Evolutionary conservation across 768 basidiomycete species (phyloP).

Genomic region (Panus rudis): DNA sequence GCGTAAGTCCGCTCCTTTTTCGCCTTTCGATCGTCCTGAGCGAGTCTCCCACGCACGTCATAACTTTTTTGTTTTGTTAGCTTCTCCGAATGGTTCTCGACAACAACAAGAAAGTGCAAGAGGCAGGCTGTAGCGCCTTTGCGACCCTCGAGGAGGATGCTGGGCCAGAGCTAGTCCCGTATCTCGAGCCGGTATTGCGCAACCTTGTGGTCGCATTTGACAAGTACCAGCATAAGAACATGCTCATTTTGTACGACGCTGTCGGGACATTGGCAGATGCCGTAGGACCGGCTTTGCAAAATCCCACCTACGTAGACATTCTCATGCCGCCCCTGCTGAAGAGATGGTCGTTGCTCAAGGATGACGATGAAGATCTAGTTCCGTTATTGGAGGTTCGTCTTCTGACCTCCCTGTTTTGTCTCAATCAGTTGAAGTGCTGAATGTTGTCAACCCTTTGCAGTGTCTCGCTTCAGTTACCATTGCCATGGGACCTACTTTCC

Average conservation of each 20-base stretch:
- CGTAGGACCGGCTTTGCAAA: conserved; percentile 82
- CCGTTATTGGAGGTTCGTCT: conserved; percentile 84
- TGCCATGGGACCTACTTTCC: conserved; percentile 85
- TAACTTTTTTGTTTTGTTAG: conserved; percentile 33
- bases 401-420: neutral
- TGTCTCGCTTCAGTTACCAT: conserved; percentile 97
- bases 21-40: too few species aligned
- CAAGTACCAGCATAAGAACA: conserved; percentile 99
- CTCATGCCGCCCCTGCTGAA: conserved; percentile 91
- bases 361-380: conserved; percentile 89
- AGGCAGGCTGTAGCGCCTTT: conserved; percentile 98
- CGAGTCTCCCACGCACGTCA: too few species aligned
- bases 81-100: conserved; percentile 96
- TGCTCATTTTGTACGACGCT: conserved; percentile 98
- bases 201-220: conserved; percentile 95
- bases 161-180: conserved; percentile 81
- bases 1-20: conserved; percentile 48
- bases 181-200: conserved; percentile 88
- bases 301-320: conserved; percentile 84
- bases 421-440: neutral
- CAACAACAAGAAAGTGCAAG: conserved; percentile 98
- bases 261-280: conserved; percentile 97
- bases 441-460: conserved; percentile 33
- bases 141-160: conserved; percentile 99
- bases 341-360: conserved; percentile 85